A percentile compares a stretch with the other conserved stretches of the same genome.
phyloP scores from a whole-genome alignment of 2,329 filamentous ascomycete species.

The Knoxdaviesia capensis region DNA sequence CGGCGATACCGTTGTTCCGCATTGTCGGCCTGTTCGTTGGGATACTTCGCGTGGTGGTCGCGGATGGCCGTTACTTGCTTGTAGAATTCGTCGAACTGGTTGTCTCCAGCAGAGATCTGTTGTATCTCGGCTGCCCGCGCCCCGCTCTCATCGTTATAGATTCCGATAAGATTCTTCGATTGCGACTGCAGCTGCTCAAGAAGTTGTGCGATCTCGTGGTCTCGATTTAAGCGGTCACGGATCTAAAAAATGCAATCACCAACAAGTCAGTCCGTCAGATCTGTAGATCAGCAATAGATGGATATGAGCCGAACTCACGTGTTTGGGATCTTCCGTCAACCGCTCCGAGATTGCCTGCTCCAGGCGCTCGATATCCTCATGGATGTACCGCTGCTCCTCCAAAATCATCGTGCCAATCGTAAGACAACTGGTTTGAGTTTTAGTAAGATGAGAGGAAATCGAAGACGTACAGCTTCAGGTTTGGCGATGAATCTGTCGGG shows the following conservation, averaged over 20 bases:
- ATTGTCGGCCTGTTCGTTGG: conserved; percentile 88
- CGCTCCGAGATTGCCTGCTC: conserved; percentile 88
- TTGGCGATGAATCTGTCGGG: no score
- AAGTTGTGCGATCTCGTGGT: conserved; percentile 80
- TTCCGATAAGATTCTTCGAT: conserved; percentile 56
- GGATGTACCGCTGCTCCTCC: conserved; percentile 83
- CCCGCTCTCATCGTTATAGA: conserved; percentile 66
- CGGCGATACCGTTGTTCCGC: conserved; percentile 78
- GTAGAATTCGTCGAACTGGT: conserved; percentile 83
- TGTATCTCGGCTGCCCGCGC: conserved; percentile 62
- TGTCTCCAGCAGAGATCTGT: conserved; percentile 53
- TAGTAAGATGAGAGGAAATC: no score
- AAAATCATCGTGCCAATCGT: conserved; percentile 41
- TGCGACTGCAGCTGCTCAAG: conserved; percentile 75
- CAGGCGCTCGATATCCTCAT: conserved; percentile 90
- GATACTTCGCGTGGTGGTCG: conserved; percentile 75
- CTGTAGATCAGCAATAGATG: not conserved
- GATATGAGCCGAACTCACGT: conserved; percentile 33
- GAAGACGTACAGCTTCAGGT: no score
- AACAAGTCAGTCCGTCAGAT: conserved; percentile 8
- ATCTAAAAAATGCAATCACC: conserved; percentile 30
- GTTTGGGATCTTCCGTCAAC: conserved; percentile 70
- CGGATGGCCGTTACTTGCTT: conserved; percentile 64
- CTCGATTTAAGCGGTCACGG: conserved; percentile 70
- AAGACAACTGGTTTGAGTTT: not conserved